These are phyloP conservation scores for Cryptococcus sp. DNA, from an alignment of 1,284 basidiomycete genomes.

Conservation along the genomic window DNA sequence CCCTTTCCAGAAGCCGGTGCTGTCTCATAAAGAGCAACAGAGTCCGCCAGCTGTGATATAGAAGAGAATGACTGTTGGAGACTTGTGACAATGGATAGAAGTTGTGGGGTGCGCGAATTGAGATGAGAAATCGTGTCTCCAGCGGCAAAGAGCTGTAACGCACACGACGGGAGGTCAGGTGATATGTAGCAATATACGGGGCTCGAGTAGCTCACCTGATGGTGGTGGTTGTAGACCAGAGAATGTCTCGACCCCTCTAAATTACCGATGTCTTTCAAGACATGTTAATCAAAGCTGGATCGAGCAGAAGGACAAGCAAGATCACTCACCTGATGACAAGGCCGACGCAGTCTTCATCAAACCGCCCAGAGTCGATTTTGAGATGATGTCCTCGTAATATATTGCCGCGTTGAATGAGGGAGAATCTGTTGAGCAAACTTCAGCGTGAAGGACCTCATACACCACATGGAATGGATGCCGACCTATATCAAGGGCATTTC, in stretches of 20 bases:
- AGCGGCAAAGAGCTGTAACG: slow-evolving; percentile 42
- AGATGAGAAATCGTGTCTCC: slow-evolving; percentile 47
- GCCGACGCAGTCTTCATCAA: slow-evolving; percentile 36
- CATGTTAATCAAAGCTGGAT: background rate
- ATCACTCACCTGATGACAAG: slow-evolving; percentile 34
- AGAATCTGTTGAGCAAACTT: slow-evolving; percentile 22
- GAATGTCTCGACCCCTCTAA: slow-evolving; percentile 45
- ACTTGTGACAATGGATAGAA: slow-evolving; percentile 44
- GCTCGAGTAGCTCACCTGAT: slow-evolving; percentile 33
- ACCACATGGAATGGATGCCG: slow-evolving; percentile 2
- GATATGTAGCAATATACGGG: background rate
- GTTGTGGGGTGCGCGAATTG: slow-evolving; percentile 48
- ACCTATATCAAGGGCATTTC: slow-evolving; percentile 35
- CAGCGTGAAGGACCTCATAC: background rate
- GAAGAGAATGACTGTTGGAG: slow-evolving; percentile 48
- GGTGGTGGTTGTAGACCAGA: slow-evolving; percentile 51
- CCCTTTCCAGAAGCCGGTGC: background rate
- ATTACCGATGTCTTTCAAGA: slow-evolving; percentile 37
- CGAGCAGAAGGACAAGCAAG: background rate
- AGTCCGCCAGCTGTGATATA: slow-evolving; percentile 45
- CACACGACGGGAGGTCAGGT: no score
- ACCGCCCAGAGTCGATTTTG: slow-evolving; percentile 30
- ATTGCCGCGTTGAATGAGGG: slow-evolving; percentile 34
- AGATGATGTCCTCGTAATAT: slow-evolving; percentile 46
- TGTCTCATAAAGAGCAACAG: slow-evolving; percentile 30